phyloP scores from a whole-genome alignment of 2,329 filamentous ascomycete species.

The Colletotrichum tabaci region DNA sequence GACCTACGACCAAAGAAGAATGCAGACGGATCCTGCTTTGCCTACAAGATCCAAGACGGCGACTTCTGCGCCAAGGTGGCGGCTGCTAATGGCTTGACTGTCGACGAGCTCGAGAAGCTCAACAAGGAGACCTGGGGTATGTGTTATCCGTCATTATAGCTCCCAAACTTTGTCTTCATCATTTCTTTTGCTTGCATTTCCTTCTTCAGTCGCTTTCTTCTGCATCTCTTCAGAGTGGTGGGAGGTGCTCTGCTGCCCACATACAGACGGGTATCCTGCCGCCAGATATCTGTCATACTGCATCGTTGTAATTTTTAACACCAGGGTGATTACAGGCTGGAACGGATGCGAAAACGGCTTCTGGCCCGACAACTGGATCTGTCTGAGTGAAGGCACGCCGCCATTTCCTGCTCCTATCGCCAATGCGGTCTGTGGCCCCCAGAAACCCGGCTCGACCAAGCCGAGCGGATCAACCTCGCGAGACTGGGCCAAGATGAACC shows the following conservation, averaged over 20 bases:
- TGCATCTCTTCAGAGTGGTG: too few species aligned
- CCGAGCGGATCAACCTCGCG: conserved; percentile 41
- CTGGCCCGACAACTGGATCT: conserved; percentile 50
- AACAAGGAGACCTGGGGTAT: conserved; percentile 59
- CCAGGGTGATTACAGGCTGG: conserved; percentile 47
- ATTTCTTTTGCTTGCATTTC: not conserved
- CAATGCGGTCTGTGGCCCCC: conserved; percentile 60
- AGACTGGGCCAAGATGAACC: conserved; percentile 45
- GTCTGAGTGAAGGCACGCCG: conserved; percentile 56
- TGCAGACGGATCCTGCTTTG: conserved; percentile 52
- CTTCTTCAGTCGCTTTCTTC: too few species aligned
- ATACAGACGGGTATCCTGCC: too few species aligned
- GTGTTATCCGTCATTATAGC: not conserved
- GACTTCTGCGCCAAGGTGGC: conserved; percentile 56
- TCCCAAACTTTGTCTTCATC: too few species aligned
- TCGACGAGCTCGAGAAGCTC: conserved; percentile 52
- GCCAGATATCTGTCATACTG: not conserved
- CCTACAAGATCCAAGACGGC: conserved; percentile 50
- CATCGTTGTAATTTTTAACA: not conserved
- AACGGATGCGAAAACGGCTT: conserved; percentile 48
- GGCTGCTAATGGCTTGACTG: conserved; percentile 48
- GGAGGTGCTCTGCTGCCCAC: too few species aligned
- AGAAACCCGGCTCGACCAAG: conserved; percentile 53
- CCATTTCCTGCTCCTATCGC: conserved; percentile 57
- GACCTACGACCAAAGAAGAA: conserved; percentile 53